Base-by-base conservation (phyloP, 2,329 filamentous ascomycete genomes). In the Nigrospora osmanthi region DNA sequence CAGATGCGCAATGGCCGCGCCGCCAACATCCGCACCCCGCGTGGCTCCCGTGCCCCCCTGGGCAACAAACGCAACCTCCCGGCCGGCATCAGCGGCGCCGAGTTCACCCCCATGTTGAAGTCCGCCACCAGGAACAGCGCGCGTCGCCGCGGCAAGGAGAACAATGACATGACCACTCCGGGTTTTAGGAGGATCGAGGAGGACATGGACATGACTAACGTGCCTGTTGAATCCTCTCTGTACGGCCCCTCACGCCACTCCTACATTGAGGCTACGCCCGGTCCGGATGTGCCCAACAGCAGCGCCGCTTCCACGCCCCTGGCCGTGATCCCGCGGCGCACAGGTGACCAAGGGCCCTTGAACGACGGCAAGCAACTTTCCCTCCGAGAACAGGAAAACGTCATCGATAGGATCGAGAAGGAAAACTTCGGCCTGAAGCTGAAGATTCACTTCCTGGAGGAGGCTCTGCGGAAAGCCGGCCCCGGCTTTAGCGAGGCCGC, bases 361-460 rank as follows among this genome's bases (percentile, higher is more conserved):
- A 84, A 90, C 49, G 85, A 93, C 55, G 89, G 89, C 16, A 95
- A 96, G 56, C 85, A 94, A 59, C 76, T 96, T 54, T 95, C 93
- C 1, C 67, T 98, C 47, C 83, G 89, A 49, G 93, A 98, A 61
- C 93, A 98, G 64, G 93, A 97, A 66, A 89, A 89, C 54, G 86
- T 93, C 53, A 91, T 98, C 55, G 88, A 96, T 68, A 87, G 87
- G 59, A 91, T 98, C 56, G 89, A 96, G 61, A 98, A 98, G 70
- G 93, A 97, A 60, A 98, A 98, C 60, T 98, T 97, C 61, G 89
- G 89, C 19, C 74, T 98, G 44, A 97, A 97, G 66, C 77, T 97
- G 55, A 96, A 95, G 65, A 95, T 97, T 43, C 89, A 97, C 64
- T 98, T 95, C 62, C 76, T 98, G 45, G 89, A 98, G 63, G 89